Evolutionary conservation across 441 rosid species (phyloP), one percentile per base, ranked within the genome.

Genomic region (Erodium moschatum): DNA sequence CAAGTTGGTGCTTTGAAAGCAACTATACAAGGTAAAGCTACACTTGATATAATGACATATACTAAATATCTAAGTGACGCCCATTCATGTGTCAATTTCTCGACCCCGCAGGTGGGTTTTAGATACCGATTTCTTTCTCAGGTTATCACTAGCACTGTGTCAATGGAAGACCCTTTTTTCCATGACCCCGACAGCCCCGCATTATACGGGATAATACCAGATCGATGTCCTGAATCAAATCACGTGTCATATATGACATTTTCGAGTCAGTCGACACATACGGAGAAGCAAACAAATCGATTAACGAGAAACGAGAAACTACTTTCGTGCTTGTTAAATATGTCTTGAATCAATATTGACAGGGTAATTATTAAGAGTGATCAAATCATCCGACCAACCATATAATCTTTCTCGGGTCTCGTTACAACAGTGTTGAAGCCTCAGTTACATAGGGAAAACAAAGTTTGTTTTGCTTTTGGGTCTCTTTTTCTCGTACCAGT

Each of bases 121-220:
- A 74, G 86, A 70, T 91, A 92, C 31, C 95, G 95, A 92, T 71
- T 85, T 42, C 69, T 80, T 67, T 72, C 87, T n/a, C 96, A 12
- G 90, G 96, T 0, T 92, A 72, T 63, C 52, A 48, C 16, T 70
- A 85, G 31, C 80, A 85, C 0, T 88, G 92, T 71, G 86, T 69
- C 92, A 95, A 33, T 92, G 96, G 97, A 83, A 52, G 73, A 78
- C 89, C 3, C 13, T 72, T 0, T 87, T 85, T 38, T 38, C 67
- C 67, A 90, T 72, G 67, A 79, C 16, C 97, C 97, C 0, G 54
- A 76, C 6, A 82, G 79, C 69, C 56, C 86, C 2, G 88, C 92
- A 1, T 92, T 88, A 66, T 68, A 74, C 5, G 96, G 91, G 19
- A 83, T 67, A 80, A 38, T 78, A 0, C 91, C 91, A 4, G 2